A percentile compares a stretch with the other conserved stretches of the same genome.
phyloP scores from a whole-genome alignment of 345 rosid genomes.

The Syzygium aqueum region DNA sequence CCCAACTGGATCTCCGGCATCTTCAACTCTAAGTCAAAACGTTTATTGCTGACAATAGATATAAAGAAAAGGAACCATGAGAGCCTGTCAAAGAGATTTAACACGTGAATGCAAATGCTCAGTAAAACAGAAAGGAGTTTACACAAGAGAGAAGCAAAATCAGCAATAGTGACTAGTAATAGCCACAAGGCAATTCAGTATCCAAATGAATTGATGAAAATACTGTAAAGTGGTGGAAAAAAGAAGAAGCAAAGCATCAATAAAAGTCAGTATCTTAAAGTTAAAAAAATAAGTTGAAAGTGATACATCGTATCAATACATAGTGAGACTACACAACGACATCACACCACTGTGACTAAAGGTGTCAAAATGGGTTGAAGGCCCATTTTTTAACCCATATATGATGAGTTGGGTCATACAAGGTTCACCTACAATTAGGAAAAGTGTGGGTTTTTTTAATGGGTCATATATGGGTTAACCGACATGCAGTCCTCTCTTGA shows the following conservation, averaged over 20 bases:
- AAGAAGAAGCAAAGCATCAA: neutral
- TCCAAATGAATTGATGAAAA: neutral
- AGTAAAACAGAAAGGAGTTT: neutral
- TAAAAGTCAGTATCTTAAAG: neutral
- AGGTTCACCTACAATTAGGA: too few relatives aligned
- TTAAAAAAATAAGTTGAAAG: neutral
- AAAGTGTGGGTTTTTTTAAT: too few relatives aligned
- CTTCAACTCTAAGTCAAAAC: neutral
- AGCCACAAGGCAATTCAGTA: neutral
- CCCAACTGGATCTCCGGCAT: conserved; percentile 85
- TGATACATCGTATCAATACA: neutral
- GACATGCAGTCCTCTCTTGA: neutral
- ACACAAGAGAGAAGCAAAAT: neutral
- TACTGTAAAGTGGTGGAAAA: neutral
- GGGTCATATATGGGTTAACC: neutral
- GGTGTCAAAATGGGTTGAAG: too few relatives aligned
- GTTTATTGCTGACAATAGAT: neutral
- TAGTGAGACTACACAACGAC: neutral
- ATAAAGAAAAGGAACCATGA: neutral
- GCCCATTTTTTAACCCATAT: too few relatives aligned
- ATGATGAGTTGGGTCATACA: too few relatives aligned
- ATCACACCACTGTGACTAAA: neutral
- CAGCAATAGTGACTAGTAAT: neutral
- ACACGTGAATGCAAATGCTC: neutral
- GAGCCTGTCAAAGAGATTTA: neutral